Percentiles rank a stretch among this genome's conserved stretches.
Conservation (phyloP, 2,329 filamentous ascomycete genomes). For the Paracamarosporium sp. region DNA sequence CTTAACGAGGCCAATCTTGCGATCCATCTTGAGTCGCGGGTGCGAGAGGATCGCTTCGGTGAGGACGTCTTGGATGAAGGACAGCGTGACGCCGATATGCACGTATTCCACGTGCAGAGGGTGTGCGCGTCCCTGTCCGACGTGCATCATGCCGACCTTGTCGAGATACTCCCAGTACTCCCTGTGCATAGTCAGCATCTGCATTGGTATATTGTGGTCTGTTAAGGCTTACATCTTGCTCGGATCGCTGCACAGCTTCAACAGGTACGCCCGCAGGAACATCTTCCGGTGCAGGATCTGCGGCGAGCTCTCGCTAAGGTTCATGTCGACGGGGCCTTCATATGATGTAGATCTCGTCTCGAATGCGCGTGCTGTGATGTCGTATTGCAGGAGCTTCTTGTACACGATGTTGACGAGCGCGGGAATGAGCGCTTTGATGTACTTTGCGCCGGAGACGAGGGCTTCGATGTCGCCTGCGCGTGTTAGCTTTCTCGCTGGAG, state of each 20-base stretch:
- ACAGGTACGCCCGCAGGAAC: constrained; percentile 62
- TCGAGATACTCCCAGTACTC: constrained; percentile 86
- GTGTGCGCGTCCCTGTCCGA: constrained; percentile 74
- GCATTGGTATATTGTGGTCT: background rate
- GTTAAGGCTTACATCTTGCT: constrained; percentile 60
- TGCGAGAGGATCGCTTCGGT: constrained; percentile 77
- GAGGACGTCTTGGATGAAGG: constrained; percentile 79
- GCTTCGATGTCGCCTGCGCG: constrained; percentile 70
- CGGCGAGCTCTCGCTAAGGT: constrained; percentile 71
- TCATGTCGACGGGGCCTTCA: constrained; percentile 70
- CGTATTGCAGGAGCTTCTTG: constrained; percentile 79
- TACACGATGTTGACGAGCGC: constrained; percentile 86
- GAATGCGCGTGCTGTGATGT: constrained; percentile 82
- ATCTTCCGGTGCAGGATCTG: constrained; percentile 80
- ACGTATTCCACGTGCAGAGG: constrained; percentile 82
- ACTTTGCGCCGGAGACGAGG: constrained; percentile 72
- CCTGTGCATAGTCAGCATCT: background rate
- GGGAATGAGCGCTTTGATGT: constrained; percentile 82
- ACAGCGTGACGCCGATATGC: constrained; percentile 75
- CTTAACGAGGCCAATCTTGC: constrained; percentile 76
- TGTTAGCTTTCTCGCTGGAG: background rate
- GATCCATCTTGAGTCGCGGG: constrained; percentile 68
- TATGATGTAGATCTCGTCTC: constrained; percentile 66
- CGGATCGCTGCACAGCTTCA: constrained; percentile 76
- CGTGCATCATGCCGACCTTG: constrained; percentile 86